A percentile compares a stretch with the other conserved stretches of the same genome.
phyloP scores from a whole-genome alignment of 1,284 basidiomycete genomes.

The Leccinum pseudoinsigne region DNA sequence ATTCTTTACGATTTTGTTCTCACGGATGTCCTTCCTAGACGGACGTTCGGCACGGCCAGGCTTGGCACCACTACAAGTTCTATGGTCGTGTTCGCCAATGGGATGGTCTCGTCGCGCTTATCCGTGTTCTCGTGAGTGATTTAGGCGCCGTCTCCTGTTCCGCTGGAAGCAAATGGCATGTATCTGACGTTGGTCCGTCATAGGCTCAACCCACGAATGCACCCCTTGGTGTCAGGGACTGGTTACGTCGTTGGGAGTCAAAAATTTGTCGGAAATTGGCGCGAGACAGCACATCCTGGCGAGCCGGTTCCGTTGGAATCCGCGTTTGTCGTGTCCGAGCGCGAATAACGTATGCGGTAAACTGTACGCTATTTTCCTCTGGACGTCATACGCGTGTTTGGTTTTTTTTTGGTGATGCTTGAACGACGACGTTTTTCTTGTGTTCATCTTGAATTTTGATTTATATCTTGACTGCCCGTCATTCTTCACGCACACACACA shows the following conservation, averaged over 20 bases:
- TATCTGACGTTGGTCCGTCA: neutral
- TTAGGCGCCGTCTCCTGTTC: neutral
- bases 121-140: conserved; percentile 47
- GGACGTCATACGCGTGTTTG: neutral
- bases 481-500: conserved; percentile 18
- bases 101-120: conserved; percentile 67
- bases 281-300: conserved; percentile 40
- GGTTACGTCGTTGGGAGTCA: conserved; percentile 65
- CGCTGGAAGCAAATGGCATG: neutral
- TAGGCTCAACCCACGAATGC: neutral
- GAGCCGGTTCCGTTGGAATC: conserved; percentile 53
- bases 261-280: conserved; percentile 72
- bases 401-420: conserved; percentile 2
- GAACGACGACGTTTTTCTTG: conserved; percentile 9
- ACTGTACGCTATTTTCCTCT: neutral
- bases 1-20: neutral
- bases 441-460: conserved; percentile 14
- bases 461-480: conserved; percentile 8
- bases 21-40: conserved; percentile 38
- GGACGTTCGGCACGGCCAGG: conserved; percentile 52
- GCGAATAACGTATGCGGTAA: conserved; percentile 27
- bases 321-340: conserved; percentile 53
- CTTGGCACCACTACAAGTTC: conserved; percentile 60
- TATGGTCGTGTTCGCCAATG: conserved; percentile 65
- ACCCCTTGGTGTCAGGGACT: conserved; percentile 46